Percentiles rank a stretch among this genome's conserved stretches.
Evolutionary conservation across 176 grass and related monocot species (phyloP).

Genomic region (Themeda triandra): DNA sequence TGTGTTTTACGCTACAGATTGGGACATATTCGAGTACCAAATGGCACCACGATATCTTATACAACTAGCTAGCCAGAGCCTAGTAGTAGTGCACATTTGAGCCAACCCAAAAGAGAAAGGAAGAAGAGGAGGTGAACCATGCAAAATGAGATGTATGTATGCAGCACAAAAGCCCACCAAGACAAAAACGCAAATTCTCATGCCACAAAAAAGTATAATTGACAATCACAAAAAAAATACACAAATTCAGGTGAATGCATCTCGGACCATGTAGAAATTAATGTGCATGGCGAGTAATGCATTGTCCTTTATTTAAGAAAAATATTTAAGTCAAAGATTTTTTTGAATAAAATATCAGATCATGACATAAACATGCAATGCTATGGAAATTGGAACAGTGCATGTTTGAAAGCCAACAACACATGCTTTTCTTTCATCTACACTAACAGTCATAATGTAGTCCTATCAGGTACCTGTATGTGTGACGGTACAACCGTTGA

Average conservation of each 20-base stretch:
- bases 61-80: background rate
- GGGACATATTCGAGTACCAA: background rate
- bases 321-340: background rate
- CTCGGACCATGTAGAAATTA: background rate
- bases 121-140: background rate
- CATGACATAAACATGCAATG: background rate
- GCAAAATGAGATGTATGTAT: background rate
- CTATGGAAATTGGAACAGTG: background rate
- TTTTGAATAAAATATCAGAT: background rate
- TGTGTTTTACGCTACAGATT: background rate
- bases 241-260: background rate
- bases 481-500: slow-evolving; percentile 10
- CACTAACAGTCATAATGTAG: background rate
- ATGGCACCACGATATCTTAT: background rate
- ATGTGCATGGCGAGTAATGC: background rate
- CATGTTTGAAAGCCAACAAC: background rate
- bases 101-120: too few relatives aligned
- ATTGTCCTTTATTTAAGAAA: background rate
- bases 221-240: background rate
- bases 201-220: background rate
- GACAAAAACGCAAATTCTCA: background rate
- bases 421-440: background rate
- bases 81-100: background rate
- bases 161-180: background rate
- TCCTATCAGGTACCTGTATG: background rate